Evolutionary conservation across 2,329 filamentous ascomycete species (phyloP), one percentile per base, ranked within the genome.

Genomic region (Colletotrichum lentis): DNA sequence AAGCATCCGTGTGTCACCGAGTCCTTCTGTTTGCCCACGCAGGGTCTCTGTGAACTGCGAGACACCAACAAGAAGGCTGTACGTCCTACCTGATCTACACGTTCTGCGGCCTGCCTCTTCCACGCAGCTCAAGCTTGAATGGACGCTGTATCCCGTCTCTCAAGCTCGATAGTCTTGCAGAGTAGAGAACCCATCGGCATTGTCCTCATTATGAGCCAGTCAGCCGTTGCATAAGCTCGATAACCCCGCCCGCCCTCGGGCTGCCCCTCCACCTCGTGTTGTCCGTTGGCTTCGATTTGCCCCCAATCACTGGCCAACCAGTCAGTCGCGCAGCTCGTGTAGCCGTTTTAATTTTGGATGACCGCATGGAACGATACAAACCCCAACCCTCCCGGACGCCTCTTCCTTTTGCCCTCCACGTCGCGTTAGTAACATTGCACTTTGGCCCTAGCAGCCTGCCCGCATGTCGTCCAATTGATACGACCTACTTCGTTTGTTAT

Each of bases 401-500:
- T 60, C 55, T 31, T 39, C 52, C 46, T 49, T 58, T 37, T 44
- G 55, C 37, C 54, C 35, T 53, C 58, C 64, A 68, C 54, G 64
- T 64, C 27, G 59, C 52, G 50, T 47, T 55, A 41, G 35, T 12
- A 31, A 8, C 7, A 31, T 31, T 31, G 27, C 27, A 31, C 27
- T 12, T 24, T 22, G 49, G 39, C 12, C 18, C 47, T 43, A 54
- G 12, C 27, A 18, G 20, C 16, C 47, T 31, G 49, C 65, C 27
- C 27, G 43, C 16, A 52, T 52, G 31, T 58, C 44, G 14, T 62
- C 69, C 69, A 69, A 69, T 66, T 66, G 56, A 57, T 44, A 43
- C 18, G 24, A 43, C 44, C 5, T 56, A 7, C 54, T 44, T 31
- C 31, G 22, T 41, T 27, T 47, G 18, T 12, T 37, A 31, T 10